Percentiles rank a stretch among this genome's conserved stretches.
These are phyloP conservation scores for Penicillium manginii DNA, from an alignment of 495 filamentous ascomycete genomes.

Conservation along the genomic window DNA sequence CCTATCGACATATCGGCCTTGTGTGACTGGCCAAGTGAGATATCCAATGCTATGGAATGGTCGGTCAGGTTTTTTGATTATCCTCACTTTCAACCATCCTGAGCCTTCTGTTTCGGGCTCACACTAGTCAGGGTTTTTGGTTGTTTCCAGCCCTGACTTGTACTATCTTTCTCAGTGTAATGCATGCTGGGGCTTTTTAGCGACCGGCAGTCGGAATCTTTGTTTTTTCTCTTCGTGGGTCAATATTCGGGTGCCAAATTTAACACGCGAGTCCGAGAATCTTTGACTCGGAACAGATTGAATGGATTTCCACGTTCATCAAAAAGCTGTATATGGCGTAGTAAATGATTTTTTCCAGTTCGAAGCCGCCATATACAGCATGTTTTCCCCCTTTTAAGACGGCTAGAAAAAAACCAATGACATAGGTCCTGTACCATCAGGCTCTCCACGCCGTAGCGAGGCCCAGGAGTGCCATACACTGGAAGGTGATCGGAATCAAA, in stretches of 20 bases:
- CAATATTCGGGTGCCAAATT: not conserved
- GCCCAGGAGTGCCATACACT: not conserved
- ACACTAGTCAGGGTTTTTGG: not conserved
- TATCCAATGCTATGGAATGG: slow-evolving; percentile 25
- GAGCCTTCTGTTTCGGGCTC: not conserved
- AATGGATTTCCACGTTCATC: not conserved
- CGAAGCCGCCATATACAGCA: not conserved
- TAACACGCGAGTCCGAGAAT: not conserved
- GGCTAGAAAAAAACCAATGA: not conserved
- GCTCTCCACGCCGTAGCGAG: not conserved
- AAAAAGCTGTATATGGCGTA: not conserved
- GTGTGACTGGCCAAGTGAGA: slow-evolving; percentile 22
- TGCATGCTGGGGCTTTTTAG: not conserved
- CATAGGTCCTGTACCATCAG: not conserved
- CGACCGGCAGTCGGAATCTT: not conserved
- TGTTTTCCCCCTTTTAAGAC: not conserved
- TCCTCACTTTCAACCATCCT: slow-evolving; percentile 8
- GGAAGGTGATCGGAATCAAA: slow-evolving; percentile 1
- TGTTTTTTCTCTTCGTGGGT: not conserved
- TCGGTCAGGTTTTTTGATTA: slow-evolving; percentile 20
- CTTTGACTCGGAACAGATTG: not conserved
- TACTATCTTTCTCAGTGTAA: not conserved
- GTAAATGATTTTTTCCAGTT: not conserved
- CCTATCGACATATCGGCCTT: not conserved
- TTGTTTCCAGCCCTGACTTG: slow-evolving; percentile 1